phyloP scores from a whole-genome alignment of 805 yeast species.

The Candida saitoana region DNA sequence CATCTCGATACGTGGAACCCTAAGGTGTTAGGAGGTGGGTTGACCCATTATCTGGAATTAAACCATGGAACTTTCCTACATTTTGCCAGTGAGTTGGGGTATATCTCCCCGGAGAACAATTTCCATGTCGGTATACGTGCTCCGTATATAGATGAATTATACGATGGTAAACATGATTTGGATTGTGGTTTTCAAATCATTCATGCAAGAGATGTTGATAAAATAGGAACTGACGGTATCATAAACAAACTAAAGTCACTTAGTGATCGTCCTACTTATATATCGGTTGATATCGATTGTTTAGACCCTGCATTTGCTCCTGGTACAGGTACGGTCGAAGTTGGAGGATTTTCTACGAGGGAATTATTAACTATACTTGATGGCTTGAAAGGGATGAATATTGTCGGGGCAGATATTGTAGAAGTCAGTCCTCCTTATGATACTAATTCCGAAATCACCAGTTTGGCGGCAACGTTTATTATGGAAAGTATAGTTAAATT shows the following conservation, averaged over 20 bases:
- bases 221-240: constrained; percentile 34
- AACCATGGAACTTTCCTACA: constrained; percentile 71
- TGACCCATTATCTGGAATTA: constrained; percentile 52
- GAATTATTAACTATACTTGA: constrained; percentile 23
- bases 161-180: constrained; percentile 41
- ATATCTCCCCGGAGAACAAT: constrained; percentile 43
- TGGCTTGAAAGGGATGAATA: constrained; percentile 25
- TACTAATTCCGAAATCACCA: constrained; percentile 22
- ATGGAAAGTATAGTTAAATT: constrained; percentile 20
- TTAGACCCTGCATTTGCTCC: constrained; percentile 27
- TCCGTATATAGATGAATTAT: constrained; percentile 45
- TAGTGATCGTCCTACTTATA: constrained; percentile 25
- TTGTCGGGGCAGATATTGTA: constrained; percentile 27
- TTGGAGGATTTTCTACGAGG: constrained; percentile 24
- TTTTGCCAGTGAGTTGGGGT: constrained; percentile 66
- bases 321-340: constrained; percentile 27
- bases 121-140: constrained; percentile 66
- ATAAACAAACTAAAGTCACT: constrained; percentile 32
- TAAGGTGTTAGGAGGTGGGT: constrained; percentile 56
- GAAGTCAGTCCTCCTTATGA: constrained; percentile 29
- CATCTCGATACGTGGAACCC: constrained; percentile 75
- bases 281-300: constrained; percentile 25
- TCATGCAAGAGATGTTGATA: constrained; percentile 47
- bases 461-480: constrained; percentile 23
- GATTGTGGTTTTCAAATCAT: constrained; percentile 47